Evolutionary conservation across 352 stramenopile species (phyloP).

Genomic region (Pythium phragmiticola): DNA sequence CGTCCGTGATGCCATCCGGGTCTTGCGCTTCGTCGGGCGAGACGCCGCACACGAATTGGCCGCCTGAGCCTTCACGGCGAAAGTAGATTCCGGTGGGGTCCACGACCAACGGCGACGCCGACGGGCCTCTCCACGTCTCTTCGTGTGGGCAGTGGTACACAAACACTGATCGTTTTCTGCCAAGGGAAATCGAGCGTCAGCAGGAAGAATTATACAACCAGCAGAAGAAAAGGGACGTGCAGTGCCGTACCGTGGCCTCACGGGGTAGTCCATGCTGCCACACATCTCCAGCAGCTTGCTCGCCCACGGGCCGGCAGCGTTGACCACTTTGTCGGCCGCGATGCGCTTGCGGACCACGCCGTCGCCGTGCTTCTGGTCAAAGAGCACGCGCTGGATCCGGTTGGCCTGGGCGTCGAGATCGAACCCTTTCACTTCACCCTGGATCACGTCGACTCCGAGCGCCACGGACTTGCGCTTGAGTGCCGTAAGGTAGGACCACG

Average conservation of each 20-base stretch:
- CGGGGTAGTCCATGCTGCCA: constrained; percentile 68
- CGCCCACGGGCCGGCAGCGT: constrained; percentile 70
- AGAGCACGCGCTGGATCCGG: constrained; percentile 60
- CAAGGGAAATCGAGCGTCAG: background rate
- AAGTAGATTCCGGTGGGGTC: constrained; percentile 82
- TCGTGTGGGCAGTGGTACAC: constrained; percentile 74
- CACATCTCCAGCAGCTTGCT: constrained; percentile 68
- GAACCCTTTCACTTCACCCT: constrained; percentile 70
- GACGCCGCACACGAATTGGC: constrained; percentile 73
- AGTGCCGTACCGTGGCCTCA: constrained; percentile 48
- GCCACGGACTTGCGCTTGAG: constrained; percentile 72
- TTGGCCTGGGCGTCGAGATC: constrained; percentile 48
- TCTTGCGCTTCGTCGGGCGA: constrained; percentile 62
- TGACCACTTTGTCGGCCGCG: constrained; percentile 64
- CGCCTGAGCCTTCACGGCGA: constrained; percentile 61
- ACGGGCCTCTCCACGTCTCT: constrained; percentile 66
- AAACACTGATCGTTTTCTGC: constrained; percentile 74
- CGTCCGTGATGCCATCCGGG: constrained; percentile 51
- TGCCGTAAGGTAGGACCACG: constrained; percentile 72
- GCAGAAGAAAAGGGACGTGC: background rate
- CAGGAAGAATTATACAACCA: background rate
- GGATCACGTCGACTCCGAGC: constrained; percentile 71
- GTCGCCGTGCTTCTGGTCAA: constrained; percentile 34
- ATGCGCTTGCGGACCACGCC: constrained; percentile 32
- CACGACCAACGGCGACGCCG: constrained; percentile 68